Conservation (phyloP, 2,329 filamentous ascomycete species). For the Fusarium aywerte region DNA sequence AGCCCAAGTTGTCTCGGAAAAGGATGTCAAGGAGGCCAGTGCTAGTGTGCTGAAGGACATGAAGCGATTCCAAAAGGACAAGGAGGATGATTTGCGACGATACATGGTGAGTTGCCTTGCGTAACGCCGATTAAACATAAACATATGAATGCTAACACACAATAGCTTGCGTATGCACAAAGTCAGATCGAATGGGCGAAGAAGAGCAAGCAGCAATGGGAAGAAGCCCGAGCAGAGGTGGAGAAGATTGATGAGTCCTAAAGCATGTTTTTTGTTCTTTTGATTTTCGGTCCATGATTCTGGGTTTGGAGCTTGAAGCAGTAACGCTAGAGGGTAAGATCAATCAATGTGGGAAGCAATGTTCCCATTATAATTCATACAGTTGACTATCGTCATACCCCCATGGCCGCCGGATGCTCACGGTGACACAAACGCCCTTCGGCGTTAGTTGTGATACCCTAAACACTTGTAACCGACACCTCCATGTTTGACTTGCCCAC, state of each 20-base stretch:
- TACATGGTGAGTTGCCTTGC: conserved; percentile 82
- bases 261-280: conserved; percentile 15
- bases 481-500: neutral
- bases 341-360: conserved; percentile 18
- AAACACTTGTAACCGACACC: neutral
- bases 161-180: conserved; percentile 87
- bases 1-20: conserved; percentile 85
- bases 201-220: conserved; percentile 90
- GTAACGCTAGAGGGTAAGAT: conserved; percentile 19
- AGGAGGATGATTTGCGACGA: conserved; percentile 90
- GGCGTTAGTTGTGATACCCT: neutral
- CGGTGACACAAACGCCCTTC: neutral
- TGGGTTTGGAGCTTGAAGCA: conserved; percentile 11
- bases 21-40: conserved; percentile 94
- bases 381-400: conserved; percentile 8
- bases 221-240: conserved; percentile 87
- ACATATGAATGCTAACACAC: conserved; percentile 32
- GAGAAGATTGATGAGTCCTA: conserved; percentile 81
- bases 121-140: neutral
- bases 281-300: conserved; percentile 3
- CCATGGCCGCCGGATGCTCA: neutral
- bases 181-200: conserved; percentile 95
- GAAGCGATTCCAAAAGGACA: conserved; percentile 92
- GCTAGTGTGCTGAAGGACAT: conserved; percentile 88
- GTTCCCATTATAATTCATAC: conserved; percentile 34